phyloP scores from a whole-genome alignment of 306 rosid species.

The Corylus heterophylla region DNA sequence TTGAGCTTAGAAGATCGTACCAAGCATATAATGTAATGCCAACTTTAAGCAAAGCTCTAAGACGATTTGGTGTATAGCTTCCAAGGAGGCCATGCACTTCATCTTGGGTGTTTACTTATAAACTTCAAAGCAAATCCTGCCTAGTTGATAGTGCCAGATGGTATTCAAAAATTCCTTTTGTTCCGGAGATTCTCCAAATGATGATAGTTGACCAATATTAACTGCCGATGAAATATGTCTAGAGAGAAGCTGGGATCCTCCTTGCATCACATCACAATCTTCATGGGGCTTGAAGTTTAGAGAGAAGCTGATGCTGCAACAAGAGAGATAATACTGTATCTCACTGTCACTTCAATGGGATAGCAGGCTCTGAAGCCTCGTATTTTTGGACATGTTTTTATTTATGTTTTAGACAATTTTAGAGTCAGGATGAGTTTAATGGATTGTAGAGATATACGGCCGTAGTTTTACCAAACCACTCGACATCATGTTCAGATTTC shows the following conservation, averaged over 20 bases:
- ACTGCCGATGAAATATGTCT: slow-evolving; percentile 15
- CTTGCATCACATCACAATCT: slow-evolving; percentile 7
- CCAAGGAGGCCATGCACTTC: slow-evolving; percentile 22
- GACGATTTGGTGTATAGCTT: slow-evolving; percentile 78
- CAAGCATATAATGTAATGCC: slow-evolving; percentile 99
- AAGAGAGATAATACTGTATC: slow-evolving; percentile 20
- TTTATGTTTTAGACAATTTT: not conserved
- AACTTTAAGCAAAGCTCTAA: slow-evolving; percentile 84
- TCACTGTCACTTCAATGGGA: slow-evolving; percentile 2
- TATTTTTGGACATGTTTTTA: not conserved
- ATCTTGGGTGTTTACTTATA: slow-evolving; percentile 1
- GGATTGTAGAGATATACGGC: not conserved
- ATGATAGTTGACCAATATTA: slow-evolving; percentile 3
- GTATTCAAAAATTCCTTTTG: not conserved
- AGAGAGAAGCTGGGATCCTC: slow-evolving; percentile 23
- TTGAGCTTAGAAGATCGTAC: slow-evolving; percentile 94
- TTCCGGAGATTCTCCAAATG: slow-evolving; percentile 9
- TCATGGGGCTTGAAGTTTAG: slow-evolving; percentile 6
- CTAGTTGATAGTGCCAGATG: slow-evolving; percentile 22
- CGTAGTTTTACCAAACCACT: not conserved
- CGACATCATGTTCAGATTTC: not conserved
- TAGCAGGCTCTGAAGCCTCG: slow-evolving; percentile 24
- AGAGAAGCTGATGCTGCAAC: slow-evolving; percentile 17
- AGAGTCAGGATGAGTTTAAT: not conserved
- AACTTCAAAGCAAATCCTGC: slow-evolving; percentile 18